phyloP scores from a whole-genome alignment of 176 grass and related monocot species.

The Panicum miliaceum region DNA sequence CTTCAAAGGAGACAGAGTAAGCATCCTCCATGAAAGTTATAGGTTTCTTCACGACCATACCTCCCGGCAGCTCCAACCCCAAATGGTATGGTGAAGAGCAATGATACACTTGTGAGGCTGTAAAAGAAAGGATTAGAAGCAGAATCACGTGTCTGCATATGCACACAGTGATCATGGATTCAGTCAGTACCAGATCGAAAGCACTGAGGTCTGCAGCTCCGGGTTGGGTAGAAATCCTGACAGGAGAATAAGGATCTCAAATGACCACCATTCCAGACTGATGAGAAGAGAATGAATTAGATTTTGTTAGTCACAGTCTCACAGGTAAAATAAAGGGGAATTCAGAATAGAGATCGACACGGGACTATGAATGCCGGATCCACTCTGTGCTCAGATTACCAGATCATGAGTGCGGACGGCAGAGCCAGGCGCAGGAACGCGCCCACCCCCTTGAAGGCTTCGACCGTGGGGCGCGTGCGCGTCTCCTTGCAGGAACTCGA shows the following conservation, averaged over 20 bases:
- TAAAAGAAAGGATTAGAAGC: constrained; percentile 1
- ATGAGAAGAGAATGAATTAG: constrained; percentile 21
- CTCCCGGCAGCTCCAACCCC: constrained; percentile 83
- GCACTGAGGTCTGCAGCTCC: constrained; percentile 82
- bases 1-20: background rate
- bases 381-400: constrained; percentile 29
- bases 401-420: constrained; percentile 86
- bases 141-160: background rate
- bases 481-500: constrained; percentile 67
- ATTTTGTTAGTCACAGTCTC: background rate
- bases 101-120: constrained; percentile 72
- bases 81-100: constrained; percentile 66
- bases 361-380: background rate
- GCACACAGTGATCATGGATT: background rate
- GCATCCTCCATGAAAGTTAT: background rate
- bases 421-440: constrained; percentile 74
- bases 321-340: background rate
- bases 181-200: constrained; percentile 77
- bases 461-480: constrained; percentile 43
- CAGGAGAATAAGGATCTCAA: constrained; percentile 81
- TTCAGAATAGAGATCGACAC: background rate
- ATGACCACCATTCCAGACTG: constrained; percentile 97
- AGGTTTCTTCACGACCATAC: constrained; percentile 39
- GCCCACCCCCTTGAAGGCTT: constrained; percentile 57
- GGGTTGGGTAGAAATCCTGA: constrained; percentile 86